Conservation (phyloP, 2,329 filamentous ascomycete genomes). For the Xylogone sp. region DNA sequence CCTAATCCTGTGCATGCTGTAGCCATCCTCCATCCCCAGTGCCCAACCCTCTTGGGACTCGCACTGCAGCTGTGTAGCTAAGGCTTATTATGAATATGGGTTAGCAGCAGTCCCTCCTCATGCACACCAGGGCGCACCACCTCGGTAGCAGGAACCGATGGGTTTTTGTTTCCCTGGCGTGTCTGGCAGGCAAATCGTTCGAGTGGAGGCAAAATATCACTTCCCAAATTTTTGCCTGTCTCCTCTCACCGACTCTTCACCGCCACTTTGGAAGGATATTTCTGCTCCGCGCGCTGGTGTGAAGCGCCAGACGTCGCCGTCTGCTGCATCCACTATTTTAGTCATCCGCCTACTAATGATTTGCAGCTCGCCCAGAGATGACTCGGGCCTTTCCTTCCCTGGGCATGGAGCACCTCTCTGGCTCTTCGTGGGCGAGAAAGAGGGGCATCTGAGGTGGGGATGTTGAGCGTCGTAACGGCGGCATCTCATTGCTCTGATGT, state of each 20-base stretch:
- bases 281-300: background rate
- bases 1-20: no score
- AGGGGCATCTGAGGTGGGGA: background rate
- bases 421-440: background rate
- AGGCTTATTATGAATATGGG: no score
- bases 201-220: background rate
- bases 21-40: no score
- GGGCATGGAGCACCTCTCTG: background rate
- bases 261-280: background rate
- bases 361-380: background rate
- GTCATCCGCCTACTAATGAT: background rate
- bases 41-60: no score
- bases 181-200: background rate
- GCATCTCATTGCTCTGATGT: background rate
- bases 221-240: background rate
- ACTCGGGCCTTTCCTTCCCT: background rate
- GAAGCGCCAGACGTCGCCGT: background rate
- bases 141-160: background rate
- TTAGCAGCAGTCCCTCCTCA: no score
- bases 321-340: background rate
- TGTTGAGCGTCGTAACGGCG: background rate
- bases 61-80: no score
- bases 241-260: background rate
- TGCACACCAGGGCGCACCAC: background rate
- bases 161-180: background rate